Conservation (phyloP, 1,284 basidiomycete species). For the Trichosporon sp. region DNA sequence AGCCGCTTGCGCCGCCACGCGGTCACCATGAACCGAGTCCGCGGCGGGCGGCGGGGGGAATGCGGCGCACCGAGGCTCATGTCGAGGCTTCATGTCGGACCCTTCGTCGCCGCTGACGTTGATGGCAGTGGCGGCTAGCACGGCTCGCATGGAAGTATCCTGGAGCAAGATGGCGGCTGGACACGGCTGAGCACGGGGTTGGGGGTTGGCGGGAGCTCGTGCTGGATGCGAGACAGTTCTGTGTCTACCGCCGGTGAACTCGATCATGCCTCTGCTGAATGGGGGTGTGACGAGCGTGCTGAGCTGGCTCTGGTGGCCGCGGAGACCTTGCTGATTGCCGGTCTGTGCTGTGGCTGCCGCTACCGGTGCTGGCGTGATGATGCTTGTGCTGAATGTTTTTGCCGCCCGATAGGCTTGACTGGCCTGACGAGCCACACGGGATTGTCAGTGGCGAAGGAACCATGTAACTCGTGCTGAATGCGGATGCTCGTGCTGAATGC, state of each 20-base stretch:
- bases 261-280: not conserved
- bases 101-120: not conserved
- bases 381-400: not conserved
- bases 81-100: not conserved
- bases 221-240: not conserved
- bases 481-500: not conserved
- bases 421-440: not conserved
- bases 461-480: slow-evolving; percentile 7
- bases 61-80: not conserved
- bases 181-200: no score
- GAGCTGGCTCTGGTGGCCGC: no score
- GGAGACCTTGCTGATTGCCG: not conserved
- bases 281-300: not conserved
- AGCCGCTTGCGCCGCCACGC: no score
- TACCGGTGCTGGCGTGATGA: not conserved
- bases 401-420: not conserved
- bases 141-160: no score
- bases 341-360: not conserved
- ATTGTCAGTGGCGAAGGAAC: not conserved
- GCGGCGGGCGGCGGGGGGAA: no score
- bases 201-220: not conserved
- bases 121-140: not conserved
- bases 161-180: no score
- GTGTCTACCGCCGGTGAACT: no score
- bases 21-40: no score